A percentile compares a stretch with the other conserved stretches of the same genome.
These are phyloP conservation scores for Coriaria nepalensis DNA, from an alignment of 306 rosid species.

Conservation along the genomic window DNA sequence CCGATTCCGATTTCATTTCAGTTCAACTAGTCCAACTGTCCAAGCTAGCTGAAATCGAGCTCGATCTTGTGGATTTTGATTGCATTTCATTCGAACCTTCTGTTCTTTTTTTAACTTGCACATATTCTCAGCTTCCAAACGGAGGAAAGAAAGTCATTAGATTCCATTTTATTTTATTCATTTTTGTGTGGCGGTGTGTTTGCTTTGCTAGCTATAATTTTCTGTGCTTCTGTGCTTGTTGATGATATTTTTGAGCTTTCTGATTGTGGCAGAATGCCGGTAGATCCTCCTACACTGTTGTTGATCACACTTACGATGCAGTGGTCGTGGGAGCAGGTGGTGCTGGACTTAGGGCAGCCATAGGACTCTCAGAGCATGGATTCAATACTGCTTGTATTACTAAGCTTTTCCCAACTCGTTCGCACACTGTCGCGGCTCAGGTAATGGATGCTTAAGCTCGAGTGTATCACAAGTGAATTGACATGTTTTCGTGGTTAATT, in stretches of 20 bases:
- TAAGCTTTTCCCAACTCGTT: slow-evolving; percentile 95
- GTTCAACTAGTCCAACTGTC: too few species aligned
- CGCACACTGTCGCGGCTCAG: slow-evolving; percentile 99
- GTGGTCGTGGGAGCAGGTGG: slow-evolving; percentile 96
- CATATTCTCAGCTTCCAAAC: too few species aligned
- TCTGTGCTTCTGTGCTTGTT: too few species aligned
- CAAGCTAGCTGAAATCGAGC: too few species aligned
- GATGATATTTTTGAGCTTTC: neutral
- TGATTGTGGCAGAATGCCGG: slow-evolving; percentile 41
- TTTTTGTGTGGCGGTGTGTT: neutral
- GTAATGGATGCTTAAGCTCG: slow-evolving; percentile 16
- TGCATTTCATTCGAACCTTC: too few species aligned
- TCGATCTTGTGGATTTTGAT: too few species aligned
- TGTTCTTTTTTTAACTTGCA: too few species aligned
- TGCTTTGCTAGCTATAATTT: neutral
- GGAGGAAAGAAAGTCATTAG: neutral
- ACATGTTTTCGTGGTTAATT: too few species aligned
- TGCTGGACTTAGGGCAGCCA: slow-evolving; percentile 92
- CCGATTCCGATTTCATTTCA: too few species aligned
- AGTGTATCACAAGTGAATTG: too few species aligned
- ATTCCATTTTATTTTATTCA: neutral
- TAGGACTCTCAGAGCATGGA: slow-evolving; percentile 91
- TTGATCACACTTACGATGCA: slow-evolving; percentile 86
- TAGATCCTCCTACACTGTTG: slow-evolving; percentile 60
- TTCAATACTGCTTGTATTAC: slow-evolving; percentile 95